A percentile compares a stretch with the other conserved stretches of the same genome.
Conservation (phyloP, 768 basidiomycete species). For the Suillus americanus region DNA sequence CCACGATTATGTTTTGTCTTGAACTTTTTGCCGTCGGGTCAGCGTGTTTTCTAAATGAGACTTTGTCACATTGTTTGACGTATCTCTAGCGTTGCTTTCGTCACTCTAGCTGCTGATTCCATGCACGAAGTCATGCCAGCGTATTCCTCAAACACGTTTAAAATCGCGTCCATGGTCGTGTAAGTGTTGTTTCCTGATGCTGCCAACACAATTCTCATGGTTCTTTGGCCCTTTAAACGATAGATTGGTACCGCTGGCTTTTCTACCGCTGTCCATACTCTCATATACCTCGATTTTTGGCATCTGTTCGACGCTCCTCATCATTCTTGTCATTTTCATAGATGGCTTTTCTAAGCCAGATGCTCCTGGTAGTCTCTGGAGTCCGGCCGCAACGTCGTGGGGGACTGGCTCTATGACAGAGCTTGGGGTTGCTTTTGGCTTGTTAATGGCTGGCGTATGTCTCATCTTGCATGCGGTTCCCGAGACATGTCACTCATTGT, state of each 20-base stretch:
- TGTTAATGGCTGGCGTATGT: constrained; percentile 89
- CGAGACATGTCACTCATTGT: background rate
- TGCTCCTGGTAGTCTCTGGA: constrained; percentile 79
- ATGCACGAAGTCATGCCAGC: constrained; percentile 69
- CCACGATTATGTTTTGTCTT: constrained; percentile 77
- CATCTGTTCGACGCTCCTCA: constrained; percentile 72
- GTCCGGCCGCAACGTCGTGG: constrained; percentile 67
- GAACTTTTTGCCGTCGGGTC: constrained; percentile 85
- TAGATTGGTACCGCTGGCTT: constrained; percentile 77
- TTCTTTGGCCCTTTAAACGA: constrained; percentile 1
- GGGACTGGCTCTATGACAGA: constrained; percentile 51
- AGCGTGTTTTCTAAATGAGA: constrained; percentile 15
- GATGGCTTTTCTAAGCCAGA: constrained; percentile 77
- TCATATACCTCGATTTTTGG: constrained; percentile 89
- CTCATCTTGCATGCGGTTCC: background rate
- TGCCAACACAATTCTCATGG: background rate
- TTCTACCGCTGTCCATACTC: constrained; percentile 82
- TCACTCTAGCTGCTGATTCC: constrained; percentile 88
- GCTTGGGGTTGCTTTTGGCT: constrained; percentile 79
- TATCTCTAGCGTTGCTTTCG: constrained; percentile 70
- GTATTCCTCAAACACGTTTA: constrained; percentile 71
- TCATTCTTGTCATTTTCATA: constrained; percentile 75
- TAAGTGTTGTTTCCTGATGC: constrained; percentile 32
- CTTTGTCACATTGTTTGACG: background rate
- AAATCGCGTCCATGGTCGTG: constrained; percentile 72